Evolutionary conservation across 2,329 filamentous ascomycete species (phyloP).

Genomic region (Nemania bipapillata): DNA sequence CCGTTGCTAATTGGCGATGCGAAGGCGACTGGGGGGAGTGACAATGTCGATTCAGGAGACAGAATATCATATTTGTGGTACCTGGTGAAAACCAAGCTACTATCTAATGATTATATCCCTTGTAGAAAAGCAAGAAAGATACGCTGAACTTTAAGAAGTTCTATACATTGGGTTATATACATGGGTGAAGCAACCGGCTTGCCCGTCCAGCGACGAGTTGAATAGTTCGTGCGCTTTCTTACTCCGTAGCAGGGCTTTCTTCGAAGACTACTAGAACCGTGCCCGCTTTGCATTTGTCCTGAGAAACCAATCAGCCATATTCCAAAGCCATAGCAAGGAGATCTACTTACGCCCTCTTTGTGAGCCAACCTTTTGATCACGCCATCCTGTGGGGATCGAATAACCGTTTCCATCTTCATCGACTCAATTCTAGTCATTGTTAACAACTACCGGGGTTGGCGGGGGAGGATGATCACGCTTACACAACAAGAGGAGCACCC

Average conservation of each 20-base stretch:
- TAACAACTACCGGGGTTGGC: conserved; percentile 13
- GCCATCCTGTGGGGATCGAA: conserved; percentile 78
- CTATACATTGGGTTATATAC: conserved; percentile 18
- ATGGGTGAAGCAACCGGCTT: background rate
- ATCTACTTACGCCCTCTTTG: conserved; percentile 73
- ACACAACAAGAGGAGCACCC: conserved; percentile 87
- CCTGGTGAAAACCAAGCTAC: background rate
- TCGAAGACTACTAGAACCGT: conserved; percentile 80
- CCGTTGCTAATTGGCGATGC: background rate
- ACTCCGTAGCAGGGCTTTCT: conserved; percentile 53
- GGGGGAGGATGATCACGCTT: conserved; percentile 52
- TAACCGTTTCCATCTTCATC: conserved; percentile 91
- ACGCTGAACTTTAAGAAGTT: background rate
- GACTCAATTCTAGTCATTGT: conserved; percentile 72
- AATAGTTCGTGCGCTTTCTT: background rate
- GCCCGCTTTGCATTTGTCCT: conserved; percentile 83
- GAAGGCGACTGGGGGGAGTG: background rate
- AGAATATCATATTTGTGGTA: background rate
- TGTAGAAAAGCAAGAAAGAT: background rate
- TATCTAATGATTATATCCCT: background rate
- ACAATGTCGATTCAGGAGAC: background rate
- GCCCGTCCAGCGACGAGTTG: background rate
- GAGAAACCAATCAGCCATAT: conserved; percentile 19
- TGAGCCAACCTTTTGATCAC: conserved; percentile 78
- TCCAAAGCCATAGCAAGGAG: background rate